phyloP scores from a whole-genome alignment of 108 stramenopile genomes.

The Nitzschia sp. region DNA sequence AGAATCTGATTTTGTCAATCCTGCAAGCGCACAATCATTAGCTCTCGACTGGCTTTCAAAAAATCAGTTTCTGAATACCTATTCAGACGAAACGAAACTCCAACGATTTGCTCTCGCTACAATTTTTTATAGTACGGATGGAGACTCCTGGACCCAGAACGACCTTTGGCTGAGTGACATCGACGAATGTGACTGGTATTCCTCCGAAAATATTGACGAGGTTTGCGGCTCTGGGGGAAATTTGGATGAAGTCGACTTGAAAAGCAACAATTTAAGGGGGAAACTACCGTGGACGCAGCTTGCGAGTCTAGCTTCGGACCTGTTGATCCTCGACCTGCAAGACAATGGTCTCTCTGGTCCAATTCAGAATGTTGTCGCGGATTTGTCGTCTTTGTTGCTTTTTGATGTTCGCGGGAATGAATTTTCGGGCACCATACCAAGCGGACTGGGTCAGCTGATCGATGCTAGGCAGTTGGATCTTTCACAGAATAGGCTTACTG shows the following conservation, averaged over 20 bases:
- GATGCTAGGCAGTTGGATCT: conserved; percentile 4
- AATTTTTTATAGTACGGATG: conserved; percentile 30
- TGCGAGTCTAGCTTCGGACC: conserved; percentile 22
- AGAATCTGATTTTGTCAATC: not conserved
- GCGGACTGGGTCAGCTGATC: conserved; percentile 38
- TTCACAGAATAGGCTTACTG: conserved; percentile 15
- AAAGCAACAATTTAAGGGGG: conserved; percentile 8
- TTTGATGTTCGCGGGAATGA: conserved; percentile 49
- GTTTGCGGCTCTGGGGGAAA: conserved; percentile 9
- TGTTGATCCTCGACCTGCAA: conserved; percentile 45
- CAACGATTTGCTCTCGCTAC: conserved; percentile 36
- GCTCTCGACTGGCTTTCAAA: conserved; percentile 13
- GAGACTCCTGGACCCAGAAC: conserved; percentile 10
- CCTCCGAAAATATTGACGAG: not conserved
- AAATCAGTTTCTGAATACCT: conserved; percentile 13
- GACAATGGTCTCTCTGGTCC: conserved; percentile 46
- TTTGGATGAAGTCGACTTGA: conserved; percentile 12
- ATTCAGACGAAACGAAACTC: not conserved
- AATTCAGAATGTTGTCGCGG: conserved; percentile 48
- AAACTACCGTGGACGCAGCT: conserved; percentile 9
- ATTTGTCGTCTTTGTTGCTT: conserved; percentile 24
- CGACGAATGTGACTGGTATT: conserved; percentile 30
- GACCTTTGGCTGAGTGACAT: conserved; percentile 24
- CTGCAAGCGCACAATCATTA: not conserved
- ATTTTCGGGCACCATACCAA: conserved; percentile 54